These are phyloP conservation scores for Kazachstania sp. DNA, from an alignment of 1,139 yeast species.

Conservation along the genomic window DNA sequence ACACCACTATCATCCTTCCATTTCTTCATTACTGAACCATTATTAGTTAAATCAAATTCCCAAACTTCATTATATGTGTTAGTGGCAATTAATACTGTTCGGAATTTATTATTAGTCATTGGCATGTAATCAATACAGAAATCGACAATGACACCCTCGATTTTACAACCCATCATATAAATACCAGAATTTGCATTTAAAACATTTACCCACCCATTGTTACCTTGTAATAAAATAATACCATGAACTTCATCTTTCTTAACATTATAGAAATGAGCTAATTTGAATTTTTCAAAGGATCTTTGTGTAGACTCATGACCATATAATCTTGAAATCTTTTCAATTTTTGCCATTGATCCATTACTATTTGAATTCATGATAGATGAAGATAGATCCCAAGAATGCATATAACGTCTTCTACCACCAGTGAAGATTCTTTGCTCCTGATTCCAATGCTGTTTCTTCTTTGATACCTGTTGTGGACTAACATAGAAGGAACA, in stretches of 20 bases:
- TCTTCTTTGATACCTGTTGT: conserved; percentile 1
- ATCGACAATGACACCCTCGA: conserved; percentile 78
- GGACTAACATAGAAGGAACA: conserved; percentile 37
- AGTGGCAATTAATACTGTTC: conserved; percentile 46
- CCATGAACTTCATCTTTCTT: conserved; percentile 44
- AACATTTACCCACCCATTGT: conserved; percentile 84
- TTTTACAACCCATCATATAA: conserved; percentile 77
- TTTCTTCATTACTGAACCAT: conserved; percentile 44
- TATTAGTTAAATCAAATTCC: conserved; percentile 59
- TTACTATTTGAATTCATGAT: conserved; percentile 35
- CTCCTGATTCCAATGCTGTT: conserved; percentile 30
- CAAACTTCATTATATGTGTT: conserved; percentile 83
- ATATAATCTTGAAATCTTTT: conserved; percentile 79
- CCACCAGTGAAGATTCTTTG: conserved; percentile 73
- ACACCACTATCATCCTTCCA: conserved; percentile 89
- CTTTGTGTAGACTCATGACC: conserved; percentile 82
- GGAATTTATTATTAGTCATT: conserved; percentile 17
- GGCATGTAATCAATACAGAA: conserved; percentile 51
- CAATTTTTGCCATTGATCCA: conserved; percentile 38
- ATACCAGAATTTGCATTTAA: conserved; percentile 71
- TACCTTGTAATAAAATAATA: conserved; percentile 69
- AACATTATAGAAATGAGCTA: conserved; percentile 37
- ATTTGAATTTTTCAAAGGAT: conserved; percentile 77
- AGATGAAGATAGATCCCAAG: conserved; percentile 63
- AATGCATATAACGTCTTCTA: conserved; percentile 82